These are phyloP conservation scores for Epichloe hybrida DNA, from an alignment of 2,329 filamentous ascomycete genomes.

Conservation along the genomic window DNA sequence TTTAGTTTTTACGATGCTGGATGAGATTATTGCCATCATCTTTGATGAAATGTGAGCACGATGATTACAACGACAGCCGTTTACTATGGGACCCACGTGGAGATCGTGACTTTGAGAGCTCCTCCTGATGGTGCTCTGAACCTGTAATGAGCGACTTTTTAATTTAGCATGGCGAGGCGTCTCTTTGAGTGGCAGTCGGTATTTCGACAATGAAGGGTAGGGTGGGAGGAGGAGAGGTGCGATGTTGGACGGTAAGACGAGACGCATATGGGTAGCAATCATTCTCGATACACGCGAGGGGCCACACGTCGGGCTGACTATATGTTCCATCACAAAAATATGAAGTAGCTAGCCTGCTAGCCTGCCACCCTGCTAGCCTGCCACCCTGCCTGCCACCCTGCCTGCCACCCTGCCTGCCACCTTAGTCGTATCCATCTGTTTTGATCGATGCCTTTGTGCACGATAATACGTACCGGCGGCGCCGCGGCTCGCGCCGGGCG, in stretches of 20 bases:
- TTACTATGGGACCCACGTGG: background rate
- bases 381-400: too few relatives aligned
- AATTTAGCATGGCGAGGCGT: constrained; percentile 3
- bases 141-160: background rate
- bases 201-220: background rate
- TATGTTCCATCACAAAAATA: too few relatives aligned
- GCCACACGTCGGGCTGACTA: too few relatives aligned
- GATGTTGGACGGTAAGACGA: background rate
- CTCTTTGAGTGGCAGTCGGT: background rate
- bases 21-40: constrained; percentile 53
- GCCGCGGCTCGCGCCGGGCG: background rate
- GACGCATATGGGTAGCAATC: background rate
- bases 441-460: background rate
- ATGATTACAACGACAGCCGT: background rate
- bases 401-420: too few relatives aligned
- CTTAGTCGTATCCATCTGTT: too few relatives aligned
- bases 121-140: background rate
- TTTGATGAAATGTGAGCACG: constrained; percentile 33
- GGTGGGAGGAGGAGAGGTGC: background rate
- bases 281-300: too few relatives aligned
- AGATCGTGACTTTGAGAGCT: background rate
- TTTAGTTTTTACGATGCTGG: constrained; percentile 55
- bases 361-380: too few relatives aligned
- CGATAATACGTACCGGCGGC: background rate
- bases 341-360: too few relatives aligned